Evolutionary conservation across 306 rosid species (phyloP).

Genomic region (Lathyrus oleraceus): DNA sequence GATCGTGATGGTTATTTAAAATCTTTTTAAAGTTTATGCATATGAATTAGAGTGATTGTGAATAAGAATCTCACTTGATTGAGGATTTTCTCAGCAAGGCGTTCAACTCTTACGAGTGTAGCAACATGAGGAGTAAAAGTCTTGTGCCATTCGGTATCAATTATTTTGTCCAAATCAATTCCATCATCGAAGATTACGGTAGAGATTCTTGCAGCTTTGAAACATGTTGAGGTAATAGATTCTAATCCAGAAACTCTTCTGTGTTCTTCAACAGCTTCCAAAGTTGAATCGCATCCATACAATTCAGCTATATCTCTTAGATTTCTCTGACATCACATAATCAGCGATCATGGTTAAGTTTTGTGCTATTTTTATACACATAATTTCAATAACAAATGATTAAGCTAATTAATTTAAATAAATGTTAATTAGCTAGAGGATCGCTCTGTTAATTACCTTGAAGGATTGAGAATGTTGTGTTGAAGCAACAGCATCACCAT

Average conservation of each 20-base stretch:
- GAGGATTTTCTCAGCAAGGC: conserved; percentile 74
- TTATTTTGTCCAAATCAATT: conserved; percentile 59
- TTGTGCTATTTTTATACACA: background rate
- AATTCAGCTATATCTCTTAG: conserved; percentile 74
- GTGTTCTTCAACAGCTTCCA: conserved; percentile 64
- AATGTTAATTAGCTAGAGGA: too few species aligned
- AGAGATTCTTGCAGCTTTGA: conserved; percentile 72
- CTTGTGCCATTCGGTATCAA: conserved; percentile 69
- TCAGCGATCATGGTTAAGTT: background rate
- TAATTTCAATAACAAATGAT: too few species aligned
- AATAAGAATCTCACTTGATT: conserved; percentile 52
- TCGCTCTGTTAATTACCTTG: conserved; percentile 60
- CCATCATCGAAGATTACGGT: conserved; percentile 86
- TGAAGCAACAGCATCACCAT: conserved; percentile 56
- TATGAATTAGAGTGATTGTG: background rate
- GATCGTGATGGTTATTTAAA: too few species aligned
- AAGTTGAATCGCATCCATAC: conserved; percentile 60
- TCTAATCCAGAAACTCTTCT: conserved; percentile 65
- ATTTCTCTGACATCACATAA: conserved; percentile 56
- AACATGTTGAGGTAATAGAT: conserved; percentile 63
- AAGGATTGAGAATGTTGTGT: conserved; percentile 63
- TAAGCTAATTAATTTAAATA: too few species aligned
- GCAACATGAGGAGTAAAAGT: conserved; percentile 58
- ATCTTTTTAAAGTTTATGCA: background rate
- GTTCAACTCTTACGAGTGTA: conserved; percentile 77